These are phyloP conservation scores for Syzygium syzygioides DNA, from an alignment of 441 rosid species.

Conservation along the genomic window DNA sequence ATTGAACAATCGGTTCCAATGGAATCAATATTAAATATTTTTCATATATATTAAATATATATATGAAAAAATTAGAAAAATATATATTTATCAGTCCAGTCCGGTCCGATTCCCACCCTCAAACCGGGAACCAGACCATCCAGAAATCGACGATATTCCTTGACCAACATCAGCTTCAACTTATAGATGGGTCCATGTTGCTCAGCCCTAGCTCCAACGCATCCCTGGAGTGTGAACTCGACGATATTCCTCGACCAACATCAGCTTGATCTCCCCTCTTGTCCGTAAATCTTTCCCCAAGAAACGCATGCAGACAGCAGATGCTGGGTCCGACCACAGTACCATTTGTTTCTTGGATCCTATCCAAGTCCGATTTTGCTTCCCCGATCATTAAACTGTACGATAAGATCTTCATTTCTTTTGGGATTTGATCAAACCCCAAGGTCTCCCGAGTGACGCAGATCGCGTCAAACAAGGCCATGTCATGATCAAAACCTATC, in stretches of 20 bases:
- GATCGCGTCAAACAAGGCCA: not conserved
- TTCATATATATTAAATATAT: too few species aligned
- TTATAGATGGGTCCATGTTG: too few species aligned
- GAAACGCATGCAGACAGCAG: not conserved
- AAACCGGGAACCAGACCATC: too few species aligned
- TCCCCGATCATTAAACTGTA: not conserved
- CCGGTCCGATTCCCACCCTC: too few species aligned
- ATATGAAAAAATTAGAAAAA: too few species aligned
- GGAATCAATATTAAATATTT: too few species aligned
- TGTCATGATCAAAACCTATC: not conserved
- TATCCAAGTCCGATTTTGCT: not conserved
- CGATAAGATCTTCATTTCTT: not conserved
- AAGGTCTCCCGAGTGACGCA: not conserved
- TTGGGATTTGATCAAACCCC: not conserved
- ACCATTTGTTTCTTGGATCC: not conserved
- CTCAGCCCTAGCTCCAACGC: too few species aligned
- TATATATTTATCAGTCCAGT: too few species aligned
- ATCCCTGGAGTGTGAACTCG: not conserved
- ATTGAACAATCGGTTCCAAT: too few species aligned
- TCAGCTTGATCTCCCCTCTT: not conserved
- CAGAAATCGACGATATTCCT: not conserved
- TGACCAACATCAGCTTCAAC: not conserved
- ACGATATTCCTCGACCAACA: not conserved
- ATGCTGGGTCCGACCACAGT: not conserved
- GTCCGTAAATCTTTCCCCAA: not conserved